A percentile compares a stretch with the other conserved stretches of the same genome.
phyloP scores from a whole-genome alignment of 148 eudicot genomes.

The Heliosperma pusillum region DNA sequence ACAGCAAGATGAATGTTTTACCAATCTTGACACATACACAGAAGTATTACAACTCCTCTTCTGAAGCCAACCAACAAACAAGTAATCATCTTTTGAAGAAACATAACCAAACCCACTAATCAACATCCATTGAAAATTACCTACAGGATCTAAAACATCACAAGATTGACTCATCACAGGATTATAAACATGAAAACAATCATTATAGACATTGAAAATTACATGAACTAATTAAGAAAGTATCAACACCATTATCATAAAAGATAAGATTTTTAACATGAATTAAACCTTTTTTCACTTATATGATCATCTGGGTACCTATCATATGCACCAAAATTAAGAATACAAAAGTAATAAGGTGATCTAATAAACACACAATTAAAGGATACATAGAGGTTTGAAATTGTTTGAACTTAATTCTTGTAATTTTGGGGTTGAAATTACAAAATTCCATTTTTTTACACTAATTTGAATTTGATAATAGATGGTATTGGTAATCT shows the following conservation, averaged over 20 bases:
- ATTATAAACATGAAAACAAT: constrained; percentile 22
- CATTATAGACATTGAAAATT: no score
- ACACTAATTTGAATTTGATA: constrained; percentile 21
- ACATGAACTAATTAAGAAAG: constrained; percentile 33
- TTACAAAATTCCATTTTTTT: constrained; percentile 14
- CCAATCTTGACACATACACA: no score
- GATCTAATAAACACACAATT: constrained; percentile 25
- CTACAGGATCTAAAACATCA: constrained; percentile 25
- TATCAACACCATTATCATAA: constrained; percentile 33
- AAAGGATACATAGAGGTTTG: constrained; percentile 28
- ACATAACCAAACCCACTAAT: constrained; percentile 32
- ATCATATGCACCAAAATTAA: constrained; percentile 30
- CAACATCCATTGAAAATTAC: constrained; percentile 26
- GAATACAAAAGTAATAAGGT: constrained; percentile 26
- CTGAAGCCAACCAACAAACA: constrained; percentile 30
- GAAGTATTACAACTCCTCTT: constrained; percentile 20
- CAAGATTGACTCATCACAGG: constrained; percentile 16
- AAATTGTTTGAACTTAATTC: constrained; percentile 20
- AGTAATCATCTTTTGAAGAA: constrained; percentile 24
- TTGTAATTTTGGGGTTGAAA: constrained; percentile 21
- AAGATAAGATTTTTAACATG: constrained; percentile 17
- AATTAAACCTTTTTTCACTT: constrained; percentile 19
- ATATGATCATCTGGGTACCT: constrained; percentile 19
- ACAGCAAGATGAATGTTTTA: no score
- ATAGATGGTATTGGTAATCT: constrained; percentile 24